phyloP scores from a whole-genome alignment of 2,329 filamentous ascomycete genomes.

The Pseudogymnoascus sp. region DNA sequence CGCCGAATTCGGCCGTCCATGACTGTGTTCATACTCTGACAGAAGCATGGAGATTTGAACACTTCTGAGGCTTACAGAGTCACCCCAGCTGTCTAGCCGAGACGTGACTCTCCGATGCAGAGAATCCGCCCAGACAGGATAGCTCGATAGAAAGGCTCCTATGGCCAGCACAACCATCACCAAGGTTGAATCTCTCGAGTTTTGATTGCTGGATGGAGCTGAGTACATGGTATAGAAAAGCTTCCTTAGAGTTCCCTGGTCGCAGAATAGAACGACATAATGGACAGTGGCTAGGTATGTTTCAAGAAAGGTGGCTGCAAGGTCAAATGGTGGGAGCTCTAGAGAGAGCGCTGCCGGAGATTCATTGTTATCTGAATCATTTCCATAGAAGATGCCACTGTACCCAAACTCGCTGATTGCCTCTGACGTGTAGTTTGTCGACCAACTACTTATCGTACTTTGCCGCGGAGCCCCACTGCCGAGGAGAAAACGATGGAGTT shows the following conservation, averaged over 20 bases:
- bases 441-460: conserved; percentile 2
- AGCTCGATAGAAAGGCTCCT: conserved; percentile 10
- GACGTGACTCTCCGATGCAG: neutral
- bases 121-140: conserved; percentile 4
- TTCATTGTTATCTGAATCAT: neutral
- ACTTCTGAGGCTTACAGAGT: conserved; percentile 7
- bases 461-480: neutral
- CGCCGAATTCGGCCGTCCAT: conserved; percentile 9
- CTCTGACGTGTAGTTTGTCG: conserved; percentile 8
- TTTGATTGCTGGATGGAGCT: neutral
- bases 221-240: conserved; percentile 6
- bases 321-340: conserved; percentile 1
- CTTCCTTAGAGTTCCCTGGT: neutral
- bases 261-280: neutral
- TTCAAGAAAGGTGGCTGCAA: conserved; percentile 10
- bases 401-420: conserved; percentile 12
- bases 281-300: conserved; percentile 1
- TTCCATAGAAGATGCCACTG: conserved; percentile 11
- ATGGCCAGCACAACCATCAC: conserved; percentile 10
- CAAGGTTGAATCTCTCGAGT: conserved; percentile 7
- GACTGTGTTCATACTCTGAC: conserved; percentile 5
- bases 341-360: neutral
- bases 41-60: conserved; percentile 9
- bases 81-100: neutral
- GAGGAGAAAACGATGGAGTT: conserved; percentile 12